Base-by-base conservation (phyloP, 768 basidiomycete genomes). In the Hericium alpestre region DNA sequence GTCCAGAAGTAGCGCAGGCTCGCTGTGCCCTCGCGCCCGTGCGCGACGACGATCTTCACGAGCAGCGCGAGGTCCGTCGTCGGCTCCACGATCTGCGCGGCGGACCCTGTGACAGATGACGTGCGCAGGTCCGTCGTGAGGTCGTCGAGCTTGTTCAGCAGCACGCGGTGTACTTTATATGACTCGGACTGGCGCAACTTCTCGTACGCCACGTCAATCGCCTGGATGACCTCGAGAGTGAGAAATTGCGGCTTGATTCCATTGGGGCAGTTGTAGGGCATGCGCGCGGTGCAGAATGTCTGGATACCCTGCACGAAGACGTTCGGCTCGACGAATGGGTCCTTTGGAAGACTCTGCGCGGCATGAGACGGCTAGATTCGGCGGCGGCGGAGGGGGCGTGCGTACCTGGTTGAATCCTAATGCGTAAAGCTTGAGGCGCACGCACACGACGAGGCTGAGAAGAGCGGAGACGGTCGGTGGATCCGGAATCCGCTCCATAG, bases 291-390 rank as follows among this genome's bases (percentile, higher is more conserved):
- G 15, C 66, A 65, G 51, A 72, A 73, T 25, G 61, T 58, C 1
- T 67, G 63, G 6, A 91, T 71, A 1, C 79, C 77, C 23, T 71
- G 67, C 20, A 77, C 64, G 58, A 92, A 86, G 9, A 71, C 71
- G 41, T 78, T 66, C 0, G 87, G 86, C 56, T 88, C 79, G 48
- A 87, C 71, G 65, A 93, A 90, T 1, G 90, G 90, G 67, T 92
- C 90, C 66, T 83, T 84, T 2, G 89, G 85, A n/a, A 51, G 39
- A 84, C 8, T 32, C 32, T 32, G 32, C 32, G 8, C 9, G 6
- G 32, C 32, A 32, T 32, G 6, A 32, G 32, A 32, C 32, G 32
- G 32, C 32, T 71, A 37, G 67, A 60, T 63, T 74, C 62, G 20
- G 48, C 20, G 22, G 15, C 12, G 12, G 37, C 25, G 38, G 18